These are phyloP conservation scores for Aspergillus niger DNA, from an alignment of 2,329 filamentous ascomycete species.

Conservation along the genomic window DNA sequence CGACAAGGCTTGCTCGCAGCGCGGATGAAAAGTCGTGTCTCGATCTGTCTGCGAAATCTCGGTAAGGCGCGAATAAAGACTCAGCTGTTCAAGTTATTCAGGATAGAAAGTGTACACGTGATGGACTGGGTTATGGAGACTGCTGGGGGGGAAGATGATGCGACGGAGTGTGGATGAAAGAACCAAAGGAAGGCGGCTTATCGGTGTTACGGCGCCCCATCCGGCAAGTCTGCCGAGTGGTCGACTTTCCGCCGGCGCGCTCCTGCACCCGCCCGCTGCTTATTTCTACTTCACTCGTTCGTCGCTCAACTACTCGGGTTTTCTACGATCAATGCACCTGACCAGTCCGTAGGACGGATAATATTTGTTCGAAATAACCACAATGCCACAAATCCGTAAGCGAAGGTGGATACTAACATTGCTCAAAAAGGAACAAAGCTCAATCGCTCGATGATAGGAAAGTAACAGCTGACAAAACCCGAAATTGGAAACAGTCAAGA, in stretches of 20 bases:
- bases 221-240: conserved; percentile 13
- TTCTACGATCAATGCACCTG: background rate
- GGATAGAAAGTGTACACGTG: too few species aligned
- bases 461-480: background rate
- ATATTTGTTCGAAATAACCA: background rate
- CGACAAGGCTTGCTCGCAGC: background rate
- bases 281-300: background rate
- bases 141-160: background rate
- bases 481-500: background rate
- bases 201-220: conserved; percentile 6
- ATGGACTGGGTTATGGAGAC: background rate
- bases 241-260: background rate
- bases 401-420: background rate
- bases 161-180: background rate
- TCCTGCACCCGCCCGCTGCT: background rate
- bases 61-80: background rate
- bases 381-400: background rate
- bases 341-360: too few species aligned
- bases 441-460: conserved; percentile 1
- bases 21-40: background rate
- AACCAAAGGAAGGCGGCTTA: background rate
- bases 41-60: background rate
- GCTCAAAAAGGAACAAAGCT: background rate
- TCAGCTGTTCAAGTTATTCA: background rate
- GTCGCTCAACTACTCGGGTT: background rate